phyloP scores from a whole-genome alignment of 352 stramenopile genomes.

The Globisporangium abappressorium region DNA sequence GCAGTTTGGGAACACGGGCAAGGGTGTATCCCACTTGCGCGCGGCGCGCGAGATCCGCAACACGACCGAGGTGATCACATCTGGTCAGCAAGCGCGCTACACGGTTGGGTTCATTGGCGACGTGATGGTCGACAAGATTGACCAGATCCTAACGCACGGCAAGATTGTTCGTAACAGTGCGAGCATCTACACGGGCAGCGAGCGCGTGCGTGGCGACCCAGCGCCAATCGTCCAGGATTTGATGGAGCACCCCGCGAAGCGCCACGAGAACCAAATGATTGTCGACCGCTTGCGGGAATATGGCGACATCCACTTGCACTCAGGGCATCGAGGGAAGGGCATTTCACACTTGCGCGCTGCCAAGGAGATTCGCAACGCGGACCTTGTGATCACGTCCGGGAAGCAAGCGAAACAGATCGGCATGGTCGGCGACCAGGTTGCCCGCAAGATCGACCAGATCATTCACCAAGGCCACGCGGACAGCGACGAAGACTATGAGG shows the following conservation, averaged over 20 bases:
- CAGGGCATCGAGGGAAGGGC: conserved; percentile 56
- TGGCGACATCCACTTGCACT: conserved; percentile 67
- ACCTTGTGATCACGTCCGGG: conserved; percentile 47
- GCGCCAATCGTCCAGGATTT: conserved; percentile 76
- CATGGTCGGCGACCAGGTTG: conserved; percentile 57
- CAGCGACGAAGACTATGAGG: conserved; percentile 57
- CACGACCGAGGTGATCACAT: conserved; percentile 43
- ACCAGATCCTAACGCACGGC: conserved; percentile 69
- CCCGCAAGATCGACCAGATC: conserved; percentile 77
- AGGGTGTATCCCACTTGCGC: conserved; percentile 65
- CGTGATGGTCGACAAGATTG: conserved; percentile 77
- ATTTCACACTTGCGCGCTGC: conserved; percentile 78
- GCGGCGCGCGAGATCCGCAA: conserved; percentile 65
- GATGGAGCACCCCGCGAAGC: conserved; percentile 47
- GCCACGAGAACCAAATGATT: conserved; percentile 62
- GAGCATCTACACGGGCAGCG: conserved; percentile 19
- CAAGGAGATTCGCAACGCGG: conserved; percentile 49
- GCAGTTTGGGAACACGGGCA: conserved; percentile 66
- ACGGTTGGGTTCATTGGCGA: conserved; percentile 56
- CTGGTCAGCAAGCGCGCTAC: conserved; percentile 38
- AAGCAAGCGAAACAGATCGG: conserved; percentile 50
- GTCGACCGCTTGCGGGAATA: conserved; percentile 69
- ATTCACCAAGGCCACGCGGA: conserved; percentile 65
- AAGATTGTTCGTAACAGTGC: conserved; percentile 52
- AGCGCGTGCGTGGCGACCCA: conserved; percentile 39